These are phyloP conservation scores for Selaginella tamariscina DNA, from an alignment of 75 land plant species.

Conservation along the genomic window DNA sequence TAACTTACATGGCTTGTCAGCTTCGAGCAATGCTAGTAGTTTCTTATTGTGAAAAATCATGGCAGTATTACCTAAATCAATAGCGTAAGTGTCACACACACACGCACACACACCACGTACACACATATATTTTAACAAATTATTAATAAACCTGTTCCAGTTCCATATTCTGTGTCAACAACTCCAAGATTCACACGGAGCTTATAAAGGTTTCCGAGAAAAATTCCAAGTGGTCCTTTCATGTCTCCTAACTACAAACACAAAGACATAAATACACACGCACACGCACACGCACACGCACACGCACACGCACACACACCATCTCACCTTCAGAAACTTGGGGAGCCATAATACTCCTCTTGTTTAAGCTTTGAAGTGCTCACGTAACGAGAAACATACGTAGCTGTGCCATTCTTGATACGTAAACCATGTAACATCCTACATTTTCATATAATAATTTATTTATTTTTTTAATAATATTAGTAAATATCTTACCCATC, in stretches of 20 bases:
- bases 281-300: too few relatives aligned
- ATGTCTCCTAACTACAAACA: not conserved
- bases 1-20: conserved; percentile 10
- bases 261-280: not conserved
- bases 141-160: not conserved
- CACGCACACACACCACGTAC: not conserved
- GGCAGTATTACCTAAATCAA: not conserved
- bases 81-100: too few relatives aligned
- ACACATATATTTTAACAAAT: not conserved
- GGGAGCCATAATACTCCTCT: conserved; percentile 30
- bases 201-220: not conserved
- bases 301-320: not conserved
- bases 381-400: conserved; percentile 33
- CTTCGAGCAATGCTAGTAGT: not conserved
- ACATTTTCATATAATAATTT: not conserved
- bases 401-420: conserved; percentile 34
- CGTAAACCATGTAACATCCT: conserved; percentile 38
- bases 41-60: conserved; percentile 6
- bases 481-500: conserved; percentile 46
- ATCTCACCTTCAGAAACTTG: conserved; percentile 30
- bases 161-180: not conserved
- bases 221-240: conserved; percentile 4
- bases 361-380: conserved; percentile 27
- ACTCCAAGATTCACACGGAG: not conserved
- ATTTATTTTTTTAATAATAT: not conserved